Base-by-base conservation (phyloP, 2,329 filamentous ascomycete species). In the Dendrostoma leiphaemia region DNA sequence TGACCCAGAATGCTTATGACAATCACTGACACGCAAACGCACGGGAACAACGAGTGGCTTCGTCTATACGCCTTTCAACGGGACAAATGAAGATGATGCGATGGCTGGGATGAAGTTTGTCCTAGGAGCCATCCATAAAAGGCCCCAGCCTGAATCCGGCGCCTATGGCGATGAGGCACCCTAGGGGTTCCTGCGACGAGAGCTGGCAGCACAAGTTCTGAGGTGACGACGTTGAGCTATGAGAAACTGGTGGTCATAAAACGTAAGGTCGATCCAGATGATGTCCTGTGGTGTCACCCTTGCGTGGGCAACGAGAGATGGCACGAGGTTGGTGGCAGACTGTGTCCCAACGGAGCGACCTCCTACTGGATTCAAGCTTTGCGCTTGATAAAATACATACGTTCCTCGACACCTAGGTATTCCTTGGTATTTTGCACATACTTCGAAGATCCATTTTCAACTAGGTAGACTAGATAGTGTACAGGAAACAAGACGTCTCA, bases 261-360 rank as follows among this genome's bases (percentile, higher is more conserved):
- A 60, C 57, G 61, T 19, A 53, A 59, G 0, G 60, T 71, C 13
- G 71, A 75, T 54, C 72, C 71, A 0, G 62, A 61, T 2, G 70
- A 72, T 59, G 64, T 75, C 9, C 68, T 75, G 50, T 71, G 70
- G 59, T 73, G 70, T 61, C 64, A 65, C 37, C 64, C 69, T 15
- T 73, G 71, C 53, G 70, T 73, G 6, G 69, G 70, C 5, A 67
- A 61, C 49, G 65, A 68, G 50, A 34, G 62, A 12, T 69, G 67
- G 62, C n/a, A 51, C 21, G 57, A 63, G 52, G 53, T 60, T 2
- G 59, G 34, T 4, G 46, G 47, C 19, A 32, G 38, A 41, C 52
- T 63, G 19, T 63, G 60, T 44, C 15, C n/a, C n/a, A n/a, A n/a
- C n/a, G n/a, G n/a, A n/a, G n/a, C n/a, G n/a, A n/a, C n/a, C n/a